Base-by-base conservation (phyloP, 257 asterid genomes). In the Plantago elongata region DNA sequence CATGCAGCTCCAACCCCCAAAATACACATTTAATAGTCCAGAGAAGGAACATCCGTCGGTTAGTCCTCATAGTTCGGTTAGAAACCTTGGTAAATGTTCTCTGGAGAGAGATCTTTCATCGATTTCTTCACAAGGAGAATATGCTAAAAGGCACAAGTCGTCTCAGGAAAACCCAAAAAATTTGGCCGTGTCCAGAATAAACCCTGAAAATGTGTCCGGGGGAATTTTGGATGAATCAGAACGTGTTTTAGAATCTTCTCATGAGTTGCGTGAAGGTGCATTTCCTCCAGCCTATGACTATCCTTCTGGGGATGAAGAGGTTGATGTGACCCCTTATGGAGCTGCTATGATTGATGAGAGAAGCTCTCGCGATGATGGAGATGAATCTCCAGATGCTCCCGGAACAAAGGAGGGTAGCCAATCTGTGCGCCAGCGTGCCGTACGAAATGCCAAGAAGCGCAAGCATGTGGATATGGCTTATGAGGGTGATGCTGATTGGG, bases 401-500 rank as follows among this genome's bases (percentile, higher is more conserved):
- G 88, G 80, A 71, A 68, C 58, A 65, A 87, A 82, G 65, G 87
- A 80, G 60, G 70, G 45, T 48, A 71, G 70, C 48, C 47, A 65
- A 64, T 74, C 78, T 54, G 77, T 74, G 60, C 78, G 79, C 69
- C 95, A 80, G 77, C 88, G 99, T 63, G 84, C 75, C 69, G 76
- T 66, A 37, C 87, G 99, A 57, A 84, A 74, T 74, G 60, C 81
- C 56, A 93, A 72, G 72, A 93, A 81, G 72, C 90, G 85, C 14
- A 82, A 94, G 82, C 90, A 87, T 52, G 85, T 84, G 46, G 99
- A 93, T 80, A 93, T 93, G 99, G 89, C 99, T 43, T 93, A 93
- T 65, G 99, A 89, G 79, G 99, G 97, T 45, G 99, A 93, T 80
- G 80, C 81, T 65, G 99, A 83, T 74, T 93, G 99, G 99, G 97